Conservation (phyloP, 352 stramenopile species). For the Pythium utonaiense region DNA sequence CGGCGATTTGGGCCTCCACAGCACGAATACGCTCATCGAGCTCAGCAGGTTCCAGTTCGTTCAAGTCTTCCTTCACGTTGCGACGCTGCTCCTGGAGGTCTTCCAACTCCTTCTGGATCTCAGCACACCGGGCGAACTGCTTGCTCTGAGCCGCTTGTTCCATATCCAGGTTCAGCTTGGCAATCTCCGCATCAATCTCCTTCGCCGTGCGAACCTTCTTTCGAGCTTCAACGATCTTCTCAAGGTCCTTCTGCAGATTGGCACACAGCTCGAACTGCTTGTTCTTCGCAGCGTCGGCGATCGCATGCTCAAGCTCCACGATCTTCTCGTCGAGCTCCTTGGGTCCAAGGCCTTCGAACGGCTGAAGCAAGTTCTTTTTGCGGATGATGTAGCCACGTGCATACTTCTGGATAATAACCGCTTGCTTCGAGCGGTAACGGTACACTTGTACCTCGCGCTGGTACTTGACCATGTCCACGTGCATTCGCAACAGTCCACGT, state of each 20-base stretch:
- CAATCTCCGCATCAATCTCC: constrained; percentile 81
- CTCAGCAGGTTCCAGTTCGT: constrained; percentile 80
- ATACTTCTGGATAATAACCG: constrained; percentile 74
- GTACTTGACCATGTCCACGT: constrained; percentile 67
- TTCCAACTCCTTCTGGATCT: constrained; percentile 79
- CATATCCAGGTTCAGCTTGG: constrained; percentile 73
- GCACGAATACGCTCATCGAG: constrained; percentile 75
- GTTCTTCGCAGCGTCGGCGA: constrained; percentile 68
- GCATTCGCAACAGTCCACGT: constrained; percentile 50
- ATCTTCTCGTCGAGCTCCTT: constrained; percentile 83
- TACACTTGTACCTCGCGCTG: constrained; percentile 43
- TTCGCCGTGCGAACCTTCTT: constrained; percentile 86
- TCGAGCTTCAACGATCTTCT: constrained; percentile 74
- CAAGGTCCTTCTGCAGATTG: constrained; percentile 79
- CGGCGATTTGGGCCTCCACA: constrained; percentile 63
- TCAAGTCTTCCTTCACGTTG: constrained; percentile 80
- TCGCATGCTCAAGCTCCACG: constrained; percentile 66
- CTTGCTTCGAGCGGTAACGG: constrained; percentile 43
- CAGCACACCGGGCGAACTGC: constrained; percentile 76
- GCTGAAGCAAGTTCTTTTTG: constrained; percentile 70
- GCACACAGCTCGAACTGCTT: constrained; percentile 87
- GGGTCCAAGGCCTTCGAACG: constrained; percentile 69
- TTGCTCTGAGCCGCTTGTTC: constrained; percentile 68
- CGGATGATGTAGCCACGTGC: constrained; percentile 67
- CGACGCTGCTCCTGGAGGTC: constrained; percentile 70